These are phyloP conservation scores for Chytridium lagenaria DNA, from an alignment of 371 early-diverging fungal species.

Conservation along the genomic window DNA sequence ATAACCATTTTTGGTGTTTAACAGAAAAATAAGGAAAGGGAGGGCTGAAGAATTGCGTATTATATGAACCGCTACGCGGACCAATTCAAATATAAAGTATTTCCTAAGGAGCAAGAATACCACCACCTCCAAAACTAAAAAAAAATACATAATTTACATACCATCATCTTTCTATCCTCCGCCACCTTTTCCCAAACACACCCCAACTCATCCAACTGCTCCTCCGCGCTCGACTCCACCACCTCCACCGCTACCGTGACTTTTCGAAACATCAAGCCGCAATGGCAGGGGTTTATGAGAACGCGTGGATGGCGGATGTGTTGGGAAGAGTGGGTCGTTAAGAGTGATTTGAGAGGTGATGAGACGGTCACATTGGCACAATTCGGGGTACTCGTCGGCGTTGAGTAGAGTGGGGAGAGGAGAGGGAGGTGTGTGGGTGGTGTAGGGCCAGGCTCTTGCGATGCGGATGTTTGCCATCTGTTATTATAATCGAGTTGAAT, in stretches of 20 bases:
- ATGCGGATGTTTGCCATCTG: constrained; percentile 11
- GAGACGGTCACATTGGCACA: background rate
- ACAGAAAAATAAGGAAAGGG: too few species aligned
- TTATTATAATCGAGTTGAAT: too few species aligned
- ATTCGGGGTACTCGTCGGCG: background rate
- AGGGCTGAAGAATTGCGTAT: too few species aligned
- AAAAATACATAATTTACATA: too few species aligned
- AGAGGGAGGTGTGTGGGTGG: background rate
- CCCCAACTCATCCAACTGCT: background rate
- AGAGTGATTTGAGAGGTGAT: background rate
- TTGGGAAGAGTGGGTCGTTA: too few species aligned
- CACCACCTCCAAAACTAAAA: too few species aligned
- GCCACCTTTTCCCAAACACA: background rate
- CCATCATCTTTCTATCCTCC: too few species aligned
- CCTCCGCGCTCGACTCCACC: background rate
- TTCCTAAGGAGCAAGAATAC: too few species aligned
- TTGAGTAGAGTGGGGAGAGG: too few species aligned
- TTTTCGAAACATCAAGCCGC: constrained; percentile 5
- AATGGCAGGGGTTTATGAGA: background rate
- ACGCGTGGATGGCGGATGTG: background rate
- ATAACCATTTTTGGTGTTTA: too few species aligned
- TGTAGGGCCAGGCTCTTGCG: constrained; percentile 12
- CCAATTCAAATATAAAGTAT: too few species aligned
- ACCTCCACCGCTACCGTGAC: background rate
- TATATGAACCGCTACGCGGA: too few species aligned